Conservation (phyloP, 441 rosid species). For the Pelargonium cotyledonis region DNA sequence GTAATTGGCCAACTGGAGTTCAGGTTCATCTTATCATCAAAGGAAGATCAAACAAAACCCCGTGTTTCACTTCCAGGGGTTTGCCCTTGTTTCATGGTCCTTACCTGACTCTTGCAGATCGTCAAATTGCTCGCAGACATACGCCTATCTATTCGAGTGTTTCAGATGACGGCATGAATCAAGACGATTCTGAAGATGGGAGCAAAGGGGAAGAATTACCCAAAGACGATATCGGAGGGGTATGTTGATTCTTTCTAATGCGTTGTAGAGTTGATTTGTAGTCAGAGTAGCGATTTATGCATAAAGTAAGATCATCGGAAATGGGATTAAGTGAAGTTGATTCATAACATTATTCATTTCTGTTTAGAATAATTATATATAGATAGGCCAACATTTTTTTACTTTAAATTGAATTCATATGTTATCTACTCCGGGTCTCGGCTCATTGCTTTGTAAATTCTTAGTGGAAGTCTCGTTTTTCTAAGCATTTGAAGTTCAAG, state of each 20-base stretch:
- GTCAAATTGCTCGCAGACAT: conserved; percentile 25
- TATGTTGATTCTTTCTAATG: conserved; percentile 13
- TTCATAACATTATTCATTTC: no score
- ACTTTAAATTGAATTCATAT: no score
- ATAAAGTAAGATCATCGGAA: no score
- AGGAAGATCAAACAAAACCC: conserved; percentile 34
- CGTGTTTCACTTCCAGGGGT: conserved; percentile 31
- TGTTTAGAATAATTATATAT: no score
- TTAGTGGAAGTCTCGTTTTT: no score
- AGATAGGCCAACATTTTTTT: no score
- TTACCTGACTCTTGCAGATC: conserved; percentile 2
- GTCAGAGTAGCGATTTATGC: no score
- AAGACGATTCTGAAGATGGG: conserved; percentile 39
- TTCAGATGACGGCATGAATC: conserved; percentile 42
- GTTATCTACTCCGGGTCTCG: no score
- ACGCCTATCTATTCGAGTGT: conserved; percentile 37
- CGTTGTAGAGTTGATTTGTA: not conserved
- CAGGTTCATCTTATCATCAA: conserved; percentile 26
- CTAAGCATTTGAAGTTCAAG: no score
- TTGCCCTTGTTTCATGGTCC: conserved; percentile 23
- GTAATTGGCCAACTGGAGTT: conserved; percentile 39
- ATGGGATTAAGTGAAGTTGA: no score
- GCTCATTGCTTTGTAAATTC: no score
- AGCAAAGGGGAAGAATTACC: conserved; percentile 23
- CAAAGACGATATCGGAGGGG: conserved; percentile 35